These are phyloP conservation scores for Zelonia costaricensis DNA, from an alignment of 208 protist species.

Conservation along the genomic window DNA sequence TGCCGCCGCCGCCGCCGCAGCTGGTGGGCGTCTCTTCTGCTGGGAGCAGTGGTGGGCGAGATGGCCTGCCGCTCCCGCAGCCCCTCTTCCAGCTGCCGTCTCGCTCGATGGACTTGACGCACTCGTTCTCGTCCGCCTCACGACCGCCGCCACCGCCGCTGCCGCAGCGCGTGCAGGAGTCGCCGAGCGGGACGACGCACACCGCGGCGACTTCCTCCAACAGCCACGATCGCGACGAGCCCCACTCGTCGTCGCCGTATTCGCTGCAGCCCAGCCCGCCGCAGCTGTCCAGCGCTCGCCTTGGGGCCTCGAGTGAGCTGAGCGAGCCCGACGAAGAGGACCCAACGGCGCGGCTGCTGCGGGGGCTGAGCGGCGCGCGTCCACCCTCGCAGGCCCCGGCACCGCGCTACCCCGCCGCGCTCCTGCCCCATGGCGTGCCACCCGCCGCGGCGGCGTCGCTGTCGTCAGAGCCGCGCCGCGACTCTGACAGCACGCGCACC, in stretches of 20 bases:
- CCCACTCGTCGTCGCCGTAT: not conserved
- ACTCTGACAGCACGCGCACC: not conserved
- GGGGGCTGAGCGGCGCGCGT: not conserved
- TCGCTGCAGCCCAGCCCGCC: not conserved
- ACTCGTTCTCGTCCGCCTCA: not conserved
- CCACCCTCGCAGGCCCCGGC: conserved; percentile 22
- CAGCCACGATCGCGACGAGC: not conserved
- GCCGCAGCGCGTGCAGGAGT: not conserved
- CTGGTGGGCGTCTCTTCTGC: not conserved
- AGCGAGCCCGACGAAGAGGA: not conserved
- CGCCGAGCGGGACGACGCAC: not conserved
- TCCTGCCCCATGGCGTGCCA: no score
- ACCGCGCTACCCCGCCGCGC: not conserved
- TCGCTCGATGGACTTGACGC: conserved; percentile 6
- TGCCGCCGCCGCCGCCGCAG: not conserved
- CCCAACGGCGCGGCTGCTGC: not conserved
- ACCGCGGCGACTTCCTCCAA: not conserved
- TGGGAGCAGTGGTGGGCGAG: no score
- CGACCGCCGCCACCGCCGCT: not conserved
- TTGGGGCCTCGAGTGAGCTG: not conserved
- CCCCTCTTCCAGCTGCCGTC: conserved; percentile 8
- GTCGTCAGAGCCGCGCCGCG: no score
- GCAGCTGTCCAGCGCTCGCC: not conserved
- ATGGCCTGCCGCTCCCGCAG: conserved; percentile 1
- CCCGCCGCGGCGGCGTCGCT: not conserved